Conservation (phyloP, 2,329 filamentous ascomycete species). For the Arthrobotrys musiformis region DNA sequence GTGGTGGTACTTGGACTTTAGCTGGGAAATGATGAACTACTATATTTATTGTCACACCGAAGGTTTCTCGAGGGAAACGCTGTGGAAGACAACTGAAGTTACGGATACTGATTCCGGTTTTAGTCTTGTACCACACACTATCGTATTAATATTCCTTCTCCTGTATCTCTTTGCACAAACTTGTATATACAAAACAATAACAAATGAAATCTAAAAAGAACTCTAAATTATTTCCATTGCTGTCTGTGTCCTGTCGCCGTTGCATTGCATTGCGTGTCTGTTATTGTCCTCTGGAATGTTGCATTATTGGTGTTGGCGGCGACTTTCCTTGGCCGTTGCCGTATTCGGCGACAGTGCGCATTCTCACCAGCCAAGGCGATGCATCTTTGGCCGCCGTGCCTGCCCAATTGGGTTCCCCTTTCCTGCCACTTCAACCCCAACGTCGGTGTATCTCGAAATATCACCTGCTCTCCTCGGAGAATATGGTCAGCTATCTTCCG, state of each 20-base stretch:
- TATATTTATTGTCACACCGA: constrained; percentile 28
- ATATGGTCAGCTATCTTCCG: constrained; percentile 21
- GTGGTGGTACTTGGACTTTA: not conserved
- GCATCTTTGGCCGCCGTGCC: constrained; percentile 4
- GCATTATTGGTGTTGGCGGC: constrained; percentile 16
- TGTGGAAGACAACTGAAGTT: not conserved
- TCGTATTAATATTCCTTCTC: not conserved
- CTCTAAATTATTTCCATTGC: too few relatives aligned
- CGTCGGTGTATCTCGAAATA: constrained; percentile 1
- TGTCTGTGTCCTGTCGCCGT: too few relatives aligned
- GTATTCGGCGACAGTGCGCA: constrained; percentile 16
- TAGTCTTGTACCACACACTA: not conserved
- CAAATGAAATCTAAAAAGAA: too few relatives aligned
- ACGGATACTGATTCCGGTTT: constrained; percentile 24
- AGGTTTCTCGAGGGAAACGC: not conserved
- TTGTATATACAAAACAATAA: not conserved
- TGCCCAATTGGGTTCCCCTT: constrained; percentile 40
- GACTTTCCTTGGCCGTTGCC: constrained; percentile 24
- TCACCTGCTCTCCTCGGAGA: constrained; percentile 12
- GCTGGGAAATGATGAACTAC: constrained; percentile 15
- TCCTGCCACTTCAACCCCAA: constrained; percentile 29
- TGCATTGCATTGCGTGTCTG: not conserved
- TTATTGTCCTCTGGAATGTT: not conserved
- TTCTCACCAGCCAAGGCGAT: constrained; percentile 16
- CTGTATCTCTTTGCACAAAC: not conserved